These are phyloP conservation scores for Rosa rugosa DNA, from an alignment of 306 rosid species.

Conservation along the genomic window DNA sequence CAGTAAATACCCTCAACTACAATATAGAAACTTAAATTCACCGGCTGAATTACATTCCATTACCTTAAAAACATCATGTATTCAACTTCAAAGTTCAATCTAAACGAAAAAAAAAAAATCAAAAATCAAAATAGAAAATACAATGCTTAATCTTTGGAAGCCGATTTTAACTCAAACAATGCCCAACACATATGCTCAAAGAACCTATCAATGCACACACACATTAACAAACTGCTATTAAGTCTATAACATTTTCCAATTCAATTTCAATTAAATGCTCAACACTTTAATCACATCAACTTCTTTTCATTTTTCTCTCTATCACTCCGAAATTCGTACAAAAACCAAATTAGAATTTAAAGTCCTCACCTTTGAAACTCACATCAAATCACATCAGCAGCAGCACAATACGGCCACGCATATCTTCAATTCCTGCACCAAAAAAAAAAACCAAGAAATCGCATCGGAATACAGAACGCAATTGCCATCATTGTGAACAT, in stretches of 20 bases:
- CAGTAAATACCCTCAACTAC: neutral
- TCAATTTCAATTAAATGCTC: neutral
- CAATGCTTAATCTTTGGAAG: slow-evolving; percentile 12
- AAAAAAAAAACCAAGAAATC: neutral
- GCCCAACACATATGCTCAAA: neutral
- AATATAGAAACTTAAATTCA: neutral
- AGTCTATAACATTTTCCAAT: neutral
- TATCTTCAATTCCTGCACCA: slow-evolving; percentile 9
- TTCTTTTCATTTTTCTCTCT: neutral
- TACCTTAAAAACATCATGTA: neutral
- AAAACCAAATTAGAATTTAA: neutral
- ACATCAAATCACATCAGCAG: slow-evolving; percentile 15
- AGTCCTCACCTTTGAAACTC: slow-evolving; percentile 15
- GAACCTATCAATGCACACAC: neutral
- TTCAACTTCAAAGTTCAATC: neutral
- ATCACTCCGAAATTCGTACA: slow-evolving; percentile 10
- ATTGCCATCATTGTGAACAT: neutral
- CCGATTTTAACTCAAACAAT: slow-evolving; percentile 2
- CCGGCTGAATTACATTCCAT: neutral
- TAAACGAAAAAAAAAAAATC: neutral
- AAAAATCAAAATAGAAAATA: neutral
- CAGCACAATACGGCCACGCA: slow-evolving; percentile 17
- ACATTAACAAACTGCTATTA: neutral
- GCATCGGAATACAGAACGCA: neutral
- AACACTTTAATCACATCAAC: neutral